Evolutionary conservation across 2,329 filamentous ascomycete species (phyloP).

Genomic region (Epichloe coenophiala): DNA sequence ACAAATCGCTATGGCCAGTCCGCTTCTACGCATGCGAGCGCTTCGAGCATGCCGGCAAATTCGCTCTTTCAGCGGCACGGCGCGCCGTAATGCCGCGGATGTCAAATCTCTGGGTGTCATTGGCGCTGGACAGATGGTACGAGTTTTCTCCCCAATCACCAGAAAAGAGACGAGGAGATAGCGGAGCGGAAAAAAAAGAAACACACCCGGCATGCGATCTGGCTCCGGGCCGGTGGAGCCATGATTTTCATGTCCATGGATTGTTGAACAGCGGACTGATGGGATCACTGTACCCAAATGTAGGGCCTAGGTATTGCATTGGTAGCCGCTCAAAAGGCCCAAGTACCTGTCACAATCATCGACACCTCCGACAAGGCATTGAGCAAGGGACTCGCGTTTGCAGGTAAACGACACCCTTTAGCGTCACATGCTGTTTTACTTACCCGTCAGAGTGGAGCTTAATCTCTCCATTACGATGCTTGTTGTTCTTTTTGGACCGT

Average conservation of each 20-base stretch:
- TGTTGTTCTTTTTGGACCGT: background rate
- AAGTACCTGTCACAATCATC: conserved; percentile 72
- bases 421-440: background rate
- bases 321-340: conserved; percentile 74
- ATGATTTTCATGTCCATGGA: background rate
- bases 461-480: background rate
- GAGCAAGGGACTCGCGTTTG: conserved; percentile 81
- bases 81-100: conserved; percentile 47
- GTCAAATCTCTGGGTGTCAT: conserved; percentile 84
- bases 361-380: conserved; percentile 75
- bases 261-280: conserved; percentile 1
- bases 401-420: conserved; percentile 36
- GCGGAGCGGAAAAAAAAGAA: background rate
- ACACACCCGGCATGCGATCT: background rate
- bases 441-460: background rate
- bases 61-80: conserved; percentile 57
- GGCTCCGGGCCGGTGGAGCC: background rate
- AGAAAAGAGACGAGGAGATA: background rate
- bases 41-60: conserved; percentile 24
- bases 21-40: conserved; percentile 25
- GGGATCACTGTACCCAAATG: background rate
- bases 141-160: conserved; percentile 12
- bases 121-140: conserved; percentile 91
- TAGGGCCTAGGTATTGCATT: conserved; percentile 92
- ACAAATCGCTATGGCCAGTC: conserved; percentile 23